phyloP scores from a whole-genome alignment of 768 basidiomycete species.

The Suillus americanus region DNA sequence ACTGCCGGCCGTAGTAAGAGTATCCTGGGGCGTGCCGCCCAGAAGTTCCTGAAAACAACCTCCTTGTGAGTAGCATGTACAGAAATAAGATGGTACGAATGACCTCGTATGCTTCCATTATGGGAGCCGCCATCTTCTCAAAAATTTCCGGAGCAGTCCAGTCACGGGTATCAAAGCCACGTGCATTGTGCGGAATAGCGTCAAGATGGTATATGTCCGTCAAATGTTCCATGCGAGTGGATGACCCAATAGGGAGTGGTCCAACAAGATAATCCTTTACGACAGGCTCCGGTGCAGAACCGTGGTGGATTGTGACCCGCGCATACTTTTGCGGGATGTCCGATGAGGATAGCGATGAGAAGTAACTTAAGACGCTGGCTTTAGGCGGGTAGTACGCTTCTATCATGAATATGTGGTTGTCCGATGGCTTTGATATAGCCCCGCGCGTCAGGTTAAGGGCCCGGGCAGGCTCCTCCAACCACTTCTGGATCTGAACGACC shows the following conservation, averaged over 20 bases:
- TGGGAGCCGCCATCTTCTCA: constrained; percentile 31
- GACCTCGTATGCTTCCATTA: constrained; percentile 44
- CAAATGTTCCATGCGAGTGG: constrained; percentile 41
- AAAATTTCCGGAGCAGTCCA: constrained; percentile 30
- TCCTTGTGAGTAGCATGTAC: background rate
- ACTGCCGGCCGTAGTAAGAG: constrained; percentile 43
- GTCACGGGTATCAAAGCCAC: constrained; percentile 34
- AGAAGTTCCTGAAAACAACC: constrained; percentile 44
- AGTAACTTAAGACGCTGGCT: constrained; percentile 43
- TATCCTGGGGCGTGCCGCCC: constrained; percentile 47
- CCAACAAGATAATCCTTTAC: constrained; percentile 59
- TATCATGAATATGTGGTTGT: constrained; percentile 52
- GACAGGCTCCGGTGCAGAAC: constrained; percentile 38
- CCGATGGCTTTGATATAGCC: constrained; percentile 33
- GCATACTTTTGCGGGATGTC: constrained; percentile 41
- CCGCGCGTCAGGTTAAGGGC: constrained; percentile 48
- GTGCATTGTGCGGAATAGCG: constrained; percentile 55
- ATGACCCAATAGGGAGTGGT: constrained; percentile 46
- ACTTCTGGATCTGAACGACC: constrained; percentile 41
- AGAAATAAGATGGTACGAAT: constrained; percentile 7
- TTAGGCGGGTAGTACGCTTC: constrained; percentile 53
- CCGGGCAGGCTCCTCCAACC: constrained; percentile 43
- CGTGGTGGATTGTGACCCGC: constrained; percentile 52
- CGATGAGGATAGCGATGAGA: constrained; percentile 32
- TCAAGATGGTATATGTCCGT: constrained; percentile 53